Conservation (phyloP, 2,329 filamentous ascomycete genomes). For the Albophoma yamanashiensis region DNA sequence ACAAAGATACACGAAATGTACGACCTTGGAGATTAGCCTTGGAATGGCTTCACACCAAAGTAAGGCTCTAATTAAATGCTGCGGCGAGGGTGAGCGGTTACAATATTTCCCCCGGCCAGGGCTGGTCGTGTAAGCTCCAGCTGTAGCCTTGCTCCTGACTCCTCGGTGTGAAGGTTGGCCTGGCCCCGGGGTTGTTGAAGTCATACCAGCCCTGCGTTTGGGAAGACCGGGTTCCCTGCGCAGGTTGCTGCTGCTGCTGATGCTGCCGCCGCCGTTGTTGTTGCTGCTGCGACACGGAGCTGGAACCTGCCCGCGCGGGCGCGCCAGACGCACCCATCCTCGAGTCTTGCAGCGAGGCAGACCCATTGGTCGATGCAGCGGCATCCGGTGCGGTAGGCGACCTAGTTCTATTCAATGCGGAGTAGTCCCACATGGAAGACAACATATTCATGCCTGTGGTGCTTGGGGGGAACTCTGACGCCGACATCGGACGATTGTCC, state of each 20-base stretch:
- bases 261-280: background rate
- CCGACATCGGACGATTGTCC: background rate
- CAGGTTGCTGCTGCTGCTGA: background rate
- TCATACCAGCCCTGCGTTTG: constrained; percentile 1
- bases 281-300: background rate
- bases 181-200: constrained; percentile 8
- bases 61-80: background rate
- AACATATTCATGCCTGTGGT: background rate
- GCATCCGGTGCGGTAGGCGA: background rate
- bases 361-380: background rate
- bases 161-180: constrained; percentile 7
- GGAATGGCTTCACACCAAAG: background rate
- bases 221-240: background rate
- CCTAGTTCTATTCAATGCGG: background rate
- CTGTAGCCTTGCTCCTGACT: constrained; percentile 13
- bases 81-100: background rate
- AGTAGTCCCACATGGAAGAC: background rate
- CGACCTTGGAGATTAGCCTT: background rate
- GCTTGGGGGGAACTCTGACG: constrained; percentile 1
- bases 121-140: constrained; percentile 10
- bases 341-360: background rate
- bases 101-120: constrained; percentile 7
- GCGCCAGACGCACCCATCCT: background rate
- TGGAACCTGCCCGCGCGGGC: background rate
- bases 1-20: background rate